These are phyloP conservation scores for Davidsoniella eucalypti DNA, from an alignment of 2,329 filamentous ascomycete species.

Conservation along the genomic window DNA sequence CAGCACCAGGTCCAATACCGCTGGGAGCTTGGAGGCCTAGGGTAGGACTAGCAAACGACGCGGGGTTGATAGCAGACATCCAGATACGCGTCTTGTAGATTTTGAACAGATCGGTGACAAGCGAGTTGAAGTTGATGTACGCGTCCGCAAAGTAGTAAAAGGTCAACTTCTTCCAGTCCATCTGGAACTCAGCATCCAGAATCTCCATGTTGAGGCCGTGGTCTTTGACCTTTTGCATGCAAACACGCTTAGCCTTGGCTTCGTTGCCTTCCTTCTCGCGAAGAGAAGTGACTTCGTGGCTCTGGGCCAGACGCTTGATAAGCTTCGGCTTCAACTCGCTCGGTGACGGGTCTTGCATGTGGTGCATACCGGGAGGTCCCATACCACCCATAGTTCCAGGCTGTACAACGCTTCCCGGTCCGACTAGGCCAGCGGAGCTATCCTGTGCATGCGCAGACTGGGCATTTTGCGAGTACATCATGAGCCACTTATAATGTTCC, in stretches of 20 bases:
- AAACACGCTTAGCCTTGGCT: slow-evolving; percentile 90
- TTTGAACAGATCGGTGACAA: slow-evolving; percentile 96
- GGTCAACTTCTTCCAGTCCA: slow-evolving; percentile 98
- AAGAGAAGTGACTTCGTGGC: slow-evolving; percentile 74
- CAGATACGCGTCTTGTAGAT: slow-evolving; percentile 98
- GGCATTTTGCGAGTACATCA: slow-evolving; percentile 89
- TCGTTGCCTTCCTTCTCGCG: slow-evolving; percentile 95
- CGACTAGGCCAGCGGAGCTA: slow-evolving; percentile 36
- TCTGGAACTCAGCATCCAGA: slow-evolving; percentile 93
- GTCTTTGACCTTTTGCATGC: slow-evolving; percentile 90
- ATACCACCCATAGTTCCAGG: slow-evolving; percentile 56
- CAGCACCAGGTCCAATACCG: slow-evolving; percentile 47
- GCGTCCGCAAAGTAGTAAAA: slow-evolving; percentile 98
- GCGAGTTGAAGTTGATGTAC: slow-evolving; percentile 97
- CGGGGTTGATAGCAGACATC: slow-evolving; percentile 98
- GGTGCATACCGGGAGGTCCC: slow-evolving; percentile 58
- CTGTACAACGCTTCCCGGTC: slow-evolving; percentile 1
- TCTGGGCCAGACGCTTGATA: slow-evolving; percentile 86
- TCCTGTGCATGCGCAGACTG: slow-evolving; percentile 38
- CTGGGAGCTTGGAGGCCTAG: slow-evolving; percentile 55
- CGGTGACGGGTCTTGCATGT: slow-evolving; percentile 51
- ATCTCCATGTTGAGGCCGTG: slow-evolving; percentile 97
- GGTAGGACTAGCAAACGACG: slow-evolving; percentile 72
- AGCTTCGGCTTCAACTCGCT: slow-evolving; percentile 85
- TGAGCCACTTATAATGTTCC: slow-evolving; percentile 94